Base-by-base conservation (phyloP, 345 rosid species). In the Hibiscus trionum region DNA sequence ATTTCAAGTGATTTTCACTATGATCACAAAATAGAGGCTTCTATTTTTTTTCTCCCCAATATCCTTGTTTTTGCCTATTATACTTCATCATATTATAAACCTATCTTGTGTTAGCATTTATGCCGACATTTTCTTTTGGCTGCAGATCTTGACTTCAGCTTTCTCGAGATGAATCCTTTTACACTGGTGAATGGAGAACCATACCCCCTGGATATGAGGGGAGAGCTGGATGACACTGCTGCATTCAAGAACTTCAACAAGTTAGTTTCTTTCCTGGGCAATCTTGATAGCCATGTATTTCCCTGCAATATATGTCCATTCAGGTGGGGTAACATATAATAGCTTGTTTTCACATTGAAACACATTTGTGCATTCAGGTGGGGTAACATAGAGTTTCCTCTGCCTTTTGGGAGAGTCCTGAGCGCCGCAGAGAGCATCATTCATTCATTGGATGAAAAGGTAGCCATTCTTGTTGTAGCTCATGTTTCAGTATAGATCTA, bases 121-220 rank as follows among this genome's bases (percentile, higher is more conserved):
- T 59, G 24, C 21, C 1, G 1, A 44, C 29, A 17, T 46, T 17
- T 29, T 39, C 31, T 46, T 24, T 47, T 46, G 42, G 66, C 74
- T 46, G 21, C 57, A 60, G 74, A 46, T 46, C 58, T 72, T 61
- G 74, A 72, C 74, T 72, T 72, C 59, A 72, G 67, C 74, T 60
- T 72, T 29, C 67, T 72, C 1, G 74, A 72, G 58, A 72, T 94
- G 95, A 95, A 95, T 79, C 99, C 99, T 65, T 96, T 96, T 78
- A 85, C 97, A 10, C 76, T 96, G 65, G 89, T 93, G 35, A 81
- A 87, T 75, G 91, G 98, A 50, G 91, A 96, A 77, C 98, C 97
- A 10, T 96, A 82, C 77, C 99, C 98, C 57, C 76, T 96, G 73
- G 99, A 96, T 80, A 93, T 96, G 97, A 93, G 99, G 75, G 99